phyloP scores from a whole-genome alignment of 164 flowering plant species.

The Macadamia integrifolia region DNA sequence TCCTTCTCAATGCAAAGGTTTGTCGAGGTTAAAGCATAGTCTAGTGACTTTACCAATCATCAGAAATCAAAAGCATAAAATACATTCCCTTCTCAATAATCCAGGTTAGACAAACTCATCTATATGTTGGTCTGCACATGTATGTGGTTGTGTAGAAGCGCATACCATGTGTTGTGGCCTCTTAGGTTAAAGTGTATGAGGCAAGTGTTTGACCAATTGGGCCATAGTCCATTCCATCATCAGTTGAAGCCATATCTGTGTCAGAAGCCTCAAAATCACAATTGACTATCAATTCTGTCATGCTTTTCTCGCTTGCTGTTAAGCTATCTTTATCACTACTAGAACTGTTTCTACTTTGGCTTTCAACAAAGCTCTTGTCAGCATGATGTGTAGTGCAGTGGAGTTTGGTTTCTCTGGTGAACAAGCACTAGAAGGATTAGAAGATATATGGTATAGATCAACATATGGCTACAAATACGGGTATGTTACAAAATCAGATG shows the following conservation, averaged over 20 bases:
- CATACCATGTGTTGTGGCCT: no score
- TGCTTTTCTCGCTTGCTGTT: conserved; percentile 51
- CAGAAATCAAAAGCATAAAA: no score
- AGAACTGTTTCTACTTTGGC: conserved; percentile 7
- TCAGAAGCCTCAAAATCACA: conserved; percentile 47
- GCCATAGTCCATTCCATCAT: conserved; percentile 41
- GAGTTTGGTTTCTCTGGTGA: conserved; percentile 53
- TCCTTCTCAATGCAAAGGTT: no score
- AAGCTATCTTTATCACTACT: conserved; percentile 82
- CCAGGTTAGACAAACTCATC: no score
- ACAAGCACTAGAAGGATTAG: conserved; percentile 25
- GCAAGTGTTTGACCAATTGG: no score
- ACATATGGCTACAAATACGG: conserved; percentile 90
- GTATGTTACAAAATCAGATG: conserved; percentile 79
- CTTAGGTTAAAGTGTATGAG: no score
- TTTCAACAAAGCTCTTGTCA: conserved; percentile 43
- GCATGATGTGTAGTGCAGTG: conserved; percentile 19
- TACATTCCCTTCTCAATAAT: no score
- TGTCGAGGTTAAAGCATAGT: no score
- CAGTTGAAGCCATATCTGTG: conserved; percentile 37
- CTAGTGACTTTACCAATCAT: no score
- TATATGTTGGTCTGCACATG: no score
- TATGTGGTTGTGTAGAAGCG: no score
- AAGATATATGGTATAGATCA: conserved; percentile 52
- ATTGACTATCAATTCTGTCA: conserved; percentile 18